Base-by-base conservation (phyloP, 352 stramenopile species). In the Phytophthora sojae region DNA sequence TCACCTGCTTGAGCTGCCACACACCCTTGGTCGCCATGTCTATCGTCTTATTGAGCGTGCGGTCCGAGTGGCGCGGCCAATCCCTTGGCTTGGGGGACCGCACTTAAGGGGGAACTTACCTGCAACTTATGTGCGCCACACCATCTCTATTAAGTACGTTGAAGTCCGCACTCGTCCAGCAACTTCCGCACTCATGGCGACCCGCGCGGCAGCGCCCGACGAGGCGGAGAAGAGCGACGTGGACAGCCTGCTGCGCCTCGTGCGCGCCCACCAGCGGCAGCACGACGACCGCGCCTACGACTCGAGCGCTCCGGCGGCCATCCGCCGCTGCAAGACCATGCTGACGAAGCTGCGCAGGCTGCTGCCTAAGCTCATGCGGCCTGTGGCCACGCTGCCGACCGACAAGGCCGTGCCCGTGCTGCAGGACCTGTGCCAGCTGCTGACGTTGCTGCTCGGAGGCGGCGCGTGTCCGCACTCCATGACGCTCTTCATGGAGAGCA, bases 1-100 rank as follows among this genome's bases (percentile, higher is more conserved):
- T 93, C 71, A 93, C 71, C 71, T 93, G 69, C 78, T 93, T 85
- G 52, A 93, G 75, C 68, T 93, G 85, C 85, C 85, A 93, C 70
- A 92, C 82, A 57, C 85, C 85, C 44, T 88, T 86, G 55, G 85
- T 93, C 73, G 85, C 85, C 85, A 93, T 93, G 23, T 19, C 56
- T 71, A 47, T 57, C 49, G 21, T 49, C 39, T 58, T 23, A 58
- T 61, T 62, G 66, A 57, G 61, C 32, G 21, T 70, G 69, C 57
- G 57, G 57, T 65, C 32, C 47, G 59, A 64, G 45, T 73, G 56
- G 17, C 26, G 30, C 30, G 6, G 21, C 39, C 21, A 71, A 73
- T 68, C 44, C 58, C 61, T 73, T 68, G 59, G 65, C 53, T 54
- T 73, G 7, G 25, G 25, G 25, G 25, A 26, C 25, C 25, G 25